Evolutionary conservation across 1,139 yeast species (phyloP).

Genomic region (Taphrina pruni): DNA sequence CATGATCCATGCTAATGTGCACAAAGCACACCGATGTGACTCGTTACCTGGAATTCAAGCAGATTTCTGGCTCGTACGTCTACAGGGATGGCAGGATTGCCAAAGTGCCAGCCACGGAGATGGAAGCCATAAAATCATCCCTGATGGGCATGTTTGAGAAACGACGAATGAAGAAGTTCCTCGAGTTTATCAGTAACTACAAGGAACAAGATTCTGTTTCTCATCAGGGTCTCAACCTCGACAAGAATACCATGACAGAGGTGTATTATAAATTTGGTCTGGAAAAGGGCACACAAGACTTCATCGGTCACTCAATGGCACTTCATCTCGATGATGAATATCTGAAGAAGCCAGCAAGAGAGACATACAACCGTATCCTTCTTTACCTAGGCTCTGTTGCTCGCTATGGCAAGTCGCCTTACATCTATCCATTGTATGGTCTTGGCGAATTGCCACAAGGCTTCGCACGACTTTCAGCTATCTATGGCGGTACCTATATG

Average conservation of each 20-base stretch:
- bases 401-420: constrained; percentile 94
- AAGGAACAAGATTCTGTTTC: constrained; percentile 79
- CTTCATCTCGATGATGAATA: constrained; percentile 93
- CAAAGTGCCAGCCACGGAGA: constrained; percentile 90
- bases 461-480: constrained; percentile 94
- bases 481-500: constrained; percentile 99
- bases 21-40: constrained; percentile 84
- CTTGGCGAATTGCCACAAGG: constrained; percentile 98
- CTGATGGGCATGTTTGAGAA: constrained; percentile 96
- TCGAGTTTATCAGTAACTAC: constrained; percentile 84
- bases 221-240: constrained; percentile 85
- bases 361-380: constrained; percentile 83
- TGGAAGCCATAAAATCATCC: constrained; percentile 80
- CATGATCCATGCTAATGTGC: not conserved
- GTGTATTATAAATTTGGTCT: constrained; percentile 87
- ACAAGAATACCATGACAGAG: constrained; percentile 89
- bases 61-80: constrained; percentile 91
- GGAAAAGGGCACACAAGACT: constrained; percentile 92
- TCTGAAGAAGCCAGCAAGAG: constrained; percentile 86
- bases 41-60: constrained; percentile 93
- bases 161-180: constrained; percentile 88
- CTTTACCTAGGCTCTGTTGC: constrained; percentile 90
- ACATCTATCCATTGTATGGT: constrained; percentile 93
- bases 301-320: constrained; percentile 99
- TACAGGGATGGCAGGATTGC: constrained; percentile 90